Base-by-base conservation (phyloP, 2,329 filamentous ascomycete genomes). In the Cylindrodendrum hubeiense region DNA sequence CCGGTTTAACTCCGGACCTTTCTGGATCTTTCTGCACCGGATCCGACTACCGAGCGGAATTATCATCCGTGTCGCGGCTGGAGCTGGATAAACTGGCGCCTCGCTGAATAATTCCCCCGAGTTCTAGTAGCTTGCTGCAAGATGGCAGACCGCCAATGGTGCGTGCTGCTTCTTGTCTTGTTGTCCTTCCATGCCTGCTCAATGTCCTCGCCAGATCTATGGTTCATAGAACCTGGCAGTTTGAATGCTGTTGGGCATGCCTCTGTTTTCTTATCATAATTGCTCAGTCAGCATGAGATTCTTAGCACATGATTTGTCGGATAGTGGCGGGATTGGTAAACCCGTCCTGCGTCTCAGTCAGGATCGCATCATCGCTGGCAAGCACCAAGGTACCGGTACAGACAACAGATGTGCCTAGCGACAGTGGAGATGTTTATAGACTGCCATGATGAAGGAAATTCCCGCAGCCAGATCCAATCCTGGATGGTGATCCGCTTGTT, bases 371-470 rank as follows among this genome's bases (percentile, higher is more conserved):
- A 64, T 66, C 56, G 33, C 33, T 34, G 51, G 41, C n/a, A 43
- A 60, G 58, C 41, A 41, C 57, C 24, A 24, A 54, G 26, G 49
- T 43, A 47, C 47, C 19, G 46, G 44, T 43, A 56, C 60, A 67
- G 56, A 53, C 56, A 67, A 51, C 41, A 69, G 33, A 47, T 46
- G 43, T 39, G 47, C 49, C 33, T 34, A 49, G 28, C 28, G 37
- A 59, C 22, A 49, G 60, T 63, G 57, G 58, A 60, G 60, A 66
- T 55, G 59, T 43, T 34, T 51, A 66, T 55, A 62, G 59, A 58
- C 24, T 54, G 39, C 22, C 39, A 22, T 43, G 46, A 59, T 19
- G n/a, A 46, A 46, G 50, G 28, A 67, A 75, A 73, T 75, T 74
- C 67, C 71, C 72, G 66, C 71, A 71, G 54, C 30, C 44, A 43